A percentile compares a stretch with the other conserved stretches of the same genome.
Evolutionary conservation across 2,329 filamentous ascomycete genomes (phyloP).

Genomic region (Microsporum canis): DNA sequence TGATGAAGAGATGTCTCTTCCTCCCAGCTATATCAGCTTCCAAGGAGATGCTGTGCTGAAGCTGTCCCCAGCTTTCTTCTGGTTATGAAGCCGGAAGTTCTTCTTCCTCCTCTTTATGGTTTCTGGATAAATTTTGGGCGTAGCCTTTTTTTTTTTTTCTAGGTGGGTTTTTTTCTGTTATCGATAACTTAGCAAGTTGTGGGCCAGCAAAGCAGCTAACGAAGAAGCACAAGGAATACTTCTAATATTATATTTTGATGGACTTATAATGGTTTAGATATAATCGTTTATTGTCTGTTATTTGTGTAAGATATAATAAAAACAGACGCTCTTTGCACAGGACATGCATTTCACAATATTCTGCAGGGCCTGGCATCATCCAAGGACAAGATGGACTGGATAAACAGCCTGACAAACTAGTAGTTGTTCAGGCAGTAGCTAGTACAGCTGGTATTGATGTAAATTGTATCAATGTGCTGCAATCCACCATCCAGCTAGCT

Average conservation of each 20-base stretch:
- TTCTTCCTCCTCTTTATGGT: background rate
- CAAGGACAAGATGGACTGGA: conserved; percentile 2
- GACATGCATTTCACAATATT: conserved; percentile 44
- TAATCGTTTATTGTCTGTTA: background rate
- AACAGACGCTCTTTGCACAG: conserved; percentile 6
- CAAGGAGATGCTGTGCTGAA: background rate
- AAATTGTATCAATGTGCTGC: background rate
- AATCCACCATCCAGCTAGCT: background rate
- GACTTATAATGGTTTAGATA: background rate
- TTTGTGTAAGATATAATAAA: conserved; percentile 4
- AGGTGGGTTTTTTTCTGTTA: conserved; percentile 6
- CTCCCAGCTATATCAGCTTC: background rate
- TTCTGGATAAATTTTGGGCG: background rate
- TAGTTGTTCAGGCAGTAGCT: background rate
- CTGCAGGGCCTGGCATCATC: conserved; percentile 27
- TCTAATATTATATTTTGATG: background rate
- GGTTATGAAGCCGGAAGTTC: background rate
- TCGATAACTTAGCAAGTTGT: conserved; percentile 7
- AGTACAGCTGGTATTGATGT: background rate
- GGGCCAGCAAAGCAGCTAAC: conserved; percentile 1
- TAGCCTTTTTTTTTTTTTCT: background rate
- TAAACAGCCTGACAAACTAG: background rate
- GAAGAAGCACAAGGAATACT: background rate
- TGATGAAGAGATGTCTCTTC: conserved; percentile 25
- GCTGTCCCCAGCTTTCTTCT: background rate